Base-by-base conservation (phyloP, 2,329 filamentous ascomycete genomes). In the Xylariaceae sp. region DNA sequence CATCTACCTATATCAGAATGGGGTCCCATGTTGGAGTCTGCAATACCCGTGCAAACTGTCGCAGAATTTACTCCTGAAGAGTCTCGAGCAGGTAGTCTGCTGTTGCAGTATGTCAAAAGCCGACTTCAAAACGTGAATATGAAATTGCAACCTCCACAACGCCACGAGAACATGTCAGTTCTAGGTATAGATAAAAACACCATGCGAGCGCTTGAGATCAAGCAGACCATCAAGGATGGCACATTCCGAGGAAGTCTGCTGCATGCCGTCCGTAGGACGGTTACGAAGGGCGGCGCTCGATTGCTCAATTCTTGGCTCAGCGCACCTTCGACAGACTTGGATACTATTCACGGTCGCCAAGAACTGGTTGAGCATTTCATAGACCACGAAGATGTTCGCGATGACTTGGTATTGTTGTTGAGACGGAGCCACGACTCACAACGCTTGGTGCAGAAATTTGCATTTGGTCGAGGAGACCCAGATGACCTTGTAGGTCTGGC, bases 121-220 rank as follows among this genome's bases (percentile, higher is more conserved):
- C 85, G 90, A 47, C 75, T 97, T 16, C 88, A 88, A 62, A 90
- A 89, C 16, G 75, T 86, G 48, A 85, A 83, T 63, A 84, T 96
- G 73, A 90, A 89, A 68, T 78, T 99, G 39, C 91, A 95, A 67
- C 85, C 90, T 42, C 94, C 94, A 2, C 74, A 86, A 34, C 86
- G 89, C 53, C 82, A 90, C 60, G 83, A 88, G 59, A 79, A 82
- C 47, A 77, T 89, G 64, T 83, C 95, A 56, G 84, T 88, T 57
- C 94, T 99, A 89, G 81, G 75, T 46, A 95, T 99, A 60, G 94
- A 99, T 73, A 92, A 88, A 66, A 96, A 92, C 65, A 97, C 88
- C 59, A 80, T 99, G 72, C 82, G 89, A 53, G 90, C 92, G 1
- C 78, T 99, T 5, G 94, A 99, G 69, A 89, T 99, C 59, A 85